phyloP scores from a whole-genome alignment of 176 grass and related monocot species.

The Triticum monococcum region DNA sequence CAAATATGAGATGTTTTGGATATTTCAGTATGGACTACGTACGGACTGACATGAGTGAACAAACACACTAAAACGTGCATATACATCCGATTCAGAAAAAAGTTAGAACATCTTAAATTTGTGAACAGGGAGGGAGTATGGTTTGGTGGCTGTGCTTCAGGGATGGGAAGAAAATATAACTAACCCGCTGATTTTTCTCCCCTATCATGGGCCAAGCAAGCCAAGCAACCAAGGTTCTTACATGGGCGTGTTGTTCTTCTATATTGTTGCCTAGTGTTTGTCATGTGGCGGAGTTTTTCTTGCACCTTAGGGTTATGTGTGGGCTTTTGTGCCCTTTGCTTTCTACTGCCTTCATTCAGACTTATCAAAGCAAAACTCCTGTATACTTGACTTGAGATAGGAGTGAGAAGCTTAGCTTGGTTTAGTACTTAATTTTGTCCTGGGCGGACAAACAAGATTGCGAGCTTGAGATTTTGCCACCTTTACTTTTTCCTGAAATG shows the following conservation, averaged over 20 bases:
- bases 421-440: not conserved
- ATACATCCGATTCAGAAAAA: no score
- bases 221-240: not conserved
- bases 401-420: not conserved
- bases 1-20: no score
- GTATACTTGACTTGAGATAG: not conserved
- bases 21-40: no score
- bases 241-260: not conserved
- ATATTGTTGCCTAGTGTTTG: not conserved
- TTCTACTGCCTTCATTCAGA: not conserved
- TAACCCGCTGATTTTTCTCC: not conserved
- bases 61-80: no score
- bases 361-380: not conserved
- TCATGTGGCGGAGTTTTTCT: not conserved
- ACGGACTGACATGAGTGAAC: no score
- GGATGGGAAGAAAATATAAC: not conserved
- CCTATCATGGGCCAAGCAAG: not conserved
- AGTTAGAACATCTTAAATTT: no score
- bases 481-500: not conserved
- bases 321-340: not conserved
- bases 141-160: not conserved
- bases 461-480: not conserved
- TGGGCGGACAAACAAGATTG: not conserved
- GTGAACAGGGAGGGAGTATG: not conserved
- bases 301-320: not conserved